Conservation (phyloP, 1,139 yeast genomes). For the Saccharomyces hybrid region DNA sequence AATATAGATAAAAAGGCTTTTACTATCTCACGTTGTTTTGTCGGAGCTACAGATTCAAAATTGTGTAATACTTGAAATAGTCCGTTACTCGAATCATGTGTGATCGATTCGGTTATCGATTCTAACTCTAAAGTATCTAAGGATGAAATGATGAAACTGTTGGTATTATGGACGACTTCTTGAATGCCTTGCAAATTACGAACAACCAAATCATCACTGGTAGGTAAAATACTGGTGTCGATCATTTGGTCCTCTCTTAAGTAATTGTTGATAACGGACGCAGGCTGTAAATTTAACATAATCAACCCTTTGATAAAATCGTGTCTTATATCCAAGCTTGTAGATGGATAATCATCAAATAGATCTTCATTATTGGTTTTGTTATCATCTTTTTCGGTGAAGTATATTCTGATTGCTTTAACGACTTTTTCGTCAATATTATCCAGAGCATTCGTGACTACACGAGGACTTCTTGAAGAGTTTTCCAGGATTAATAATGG, state of each 20-base stretch:
- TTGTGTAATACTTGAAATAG: constrained; percentile 36
- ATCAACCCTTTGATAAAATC: constrained; percentile 50
- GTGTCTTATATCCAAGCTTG: constrained; percentile 46
- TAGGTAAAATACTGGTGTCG: constrained; percentile 29
- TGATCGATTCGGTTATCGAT: constrained; percentile 37
- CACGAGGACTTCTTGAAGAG: constrained; percentile 20
- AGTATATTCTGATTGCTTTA: constrained; percentile 29
- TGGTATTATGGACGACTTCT: constrained; percentile 23
- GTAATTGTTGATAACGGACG: constrained; percentile 39
- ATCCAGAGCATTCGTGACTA: constrained; percentile 23
- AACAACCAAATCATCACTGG: constrained; percentile 25
- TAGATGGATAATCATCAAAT: constrained; percentile 40
- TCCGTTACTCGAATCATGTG: constrained; percentile 21
- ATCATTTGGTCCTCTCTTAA: constrained; percentile 40
- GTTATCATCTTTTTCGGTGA: constrained; percentile 28
- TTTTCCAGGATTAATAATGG: constrained; percentile 25
- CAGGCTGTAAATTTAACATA: constrained; percentile 37
- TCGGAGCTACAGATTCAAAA: constrained; percentile 38
- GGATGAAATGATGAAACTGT: constrained; percentile 33
- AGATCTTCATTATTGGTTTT: constrained; percentile 31
- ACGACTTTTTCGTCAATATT: constrained; percentile 30
- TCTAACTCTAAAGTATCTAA: constrained; percentile 49
- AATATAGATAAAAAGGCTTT: constrained; percentile 33
- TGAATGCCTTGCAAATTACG: constrained; percentile 26
- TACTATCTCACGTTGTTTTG: constrained; percentile 38